Evolutionary conservation across 331 rosid species (phyloP).

Genomic region (Malus hybrid): DNA sequence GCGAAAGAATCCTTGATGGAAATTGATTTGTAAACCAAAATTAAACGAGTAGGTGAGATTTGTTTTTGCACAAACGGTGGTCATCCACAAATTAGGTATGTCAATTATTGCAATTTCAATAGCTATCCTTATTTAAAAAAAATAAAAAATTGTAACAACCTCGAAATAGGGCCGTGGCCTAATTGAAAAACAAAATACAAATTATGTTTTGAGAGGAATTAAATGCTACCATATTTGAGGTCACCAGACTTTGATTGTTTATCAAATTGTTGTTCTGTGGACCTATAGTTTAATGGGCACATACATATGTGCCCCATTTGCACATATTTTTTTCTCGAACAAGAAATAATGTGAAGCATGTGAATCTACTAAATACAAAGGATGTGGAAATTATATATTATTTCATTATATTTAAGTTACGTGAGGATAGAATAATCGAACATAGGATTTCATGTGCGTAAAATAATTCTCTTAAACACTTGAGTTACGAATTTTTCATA

Average conservation of each 20-base stretch:
- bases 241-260: background rate
- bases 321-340: background rate
- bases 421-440: background rate
- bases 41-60: slow-evolving; percentile 4
- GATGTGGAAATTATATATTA: background rate
- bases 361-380: background rate
- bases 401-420: too few species aligned
- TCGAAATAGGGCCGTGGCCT: background rate
- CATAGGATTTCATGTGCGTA: background rate
- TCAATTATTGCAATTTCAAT: slow-evolving; percentile 4
- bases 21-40: background rate
- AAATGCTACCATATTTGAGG: background rate
- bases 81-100: slow-evolving; percentile 8
- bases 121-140: background rate
- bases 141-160: background rate
- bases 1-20: background rate
- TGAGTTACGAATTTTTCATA: too few species aligned
- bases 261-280: background rate
- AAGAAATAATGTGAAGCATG: background rate
- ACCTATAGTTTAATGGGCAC: background rate
- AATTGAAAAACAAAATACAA: background rate
- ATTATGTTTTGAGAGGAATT: background rate
- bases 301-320: background rate
- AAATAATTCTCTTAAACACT: background rate
- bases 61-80: background rate